Conservation (phyloP, 2,329 filamentous ascomycete species). For the Graphilbum sp. region DNA sequence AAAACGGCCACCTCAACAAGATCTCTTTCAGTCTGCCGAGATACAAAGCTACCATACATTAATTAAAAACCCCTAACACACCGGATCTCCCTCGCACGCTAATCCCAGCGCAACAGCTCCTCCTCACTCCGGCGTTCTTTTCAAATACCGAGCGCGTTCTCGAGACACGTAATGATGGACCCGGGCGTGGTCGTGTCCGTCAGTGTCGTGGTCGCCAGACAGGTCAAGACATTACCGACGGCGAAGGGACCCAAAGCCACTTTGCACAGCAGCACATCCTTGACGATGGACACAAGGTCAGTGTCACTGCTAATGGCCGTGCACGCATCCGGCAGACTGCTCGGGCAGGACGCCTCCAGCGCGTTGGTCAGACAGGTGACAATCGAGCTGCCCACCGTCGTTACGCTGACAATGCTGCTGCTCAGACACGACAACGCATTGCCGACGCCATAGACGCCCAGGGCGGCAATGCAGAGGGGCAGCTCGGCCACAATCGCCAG, state of each 20-base stretch:
- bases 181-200: slow-evolving; percentile 1
- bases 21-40: too few relatives aligned
- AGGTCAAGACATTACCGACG: slow-evolving; percentile 1
- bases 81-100: too few relatives aligned
- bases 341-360: slow-evolving; percentile 5
- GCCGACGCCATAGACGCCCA: slow-evolving; percentile 13
- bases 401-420: neutral
- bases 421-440: slow-evolving; percentile 3
- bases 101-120: too few relatives aligned
- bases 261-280: slow-evolving; percentile 5
- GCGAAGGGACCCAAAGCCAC: slow-evolving; percentile 6
- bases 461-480: slow-evolving; percentile 13
- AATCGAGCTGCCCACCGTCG: slow-evolving; percentile 2
- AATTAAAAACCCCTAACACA: too few relatives aligned
- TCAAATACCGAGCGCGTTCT: slow-evolving; percentile 1
- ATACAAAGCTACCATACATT: too few relatives aligned
- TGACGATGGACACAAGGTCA: neutral
- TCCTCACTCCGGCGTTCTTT: too few relatives aligned
- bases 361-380: slow-evolving; percentile 4
- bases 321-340: slow-evolving; percentile 7
- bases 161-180: slow-evolving; percentile 6
- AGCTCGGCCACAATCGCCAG: slow-evolving; percentile 11
- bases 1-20: too few relatives aligned
- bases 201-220: slow-evolving; percentile 4
- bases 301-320: neutral